Evolutionary conservation across 768 basidiomycete genomes (phyloP).

Genomic region (Leccinum boreale): DNA sequence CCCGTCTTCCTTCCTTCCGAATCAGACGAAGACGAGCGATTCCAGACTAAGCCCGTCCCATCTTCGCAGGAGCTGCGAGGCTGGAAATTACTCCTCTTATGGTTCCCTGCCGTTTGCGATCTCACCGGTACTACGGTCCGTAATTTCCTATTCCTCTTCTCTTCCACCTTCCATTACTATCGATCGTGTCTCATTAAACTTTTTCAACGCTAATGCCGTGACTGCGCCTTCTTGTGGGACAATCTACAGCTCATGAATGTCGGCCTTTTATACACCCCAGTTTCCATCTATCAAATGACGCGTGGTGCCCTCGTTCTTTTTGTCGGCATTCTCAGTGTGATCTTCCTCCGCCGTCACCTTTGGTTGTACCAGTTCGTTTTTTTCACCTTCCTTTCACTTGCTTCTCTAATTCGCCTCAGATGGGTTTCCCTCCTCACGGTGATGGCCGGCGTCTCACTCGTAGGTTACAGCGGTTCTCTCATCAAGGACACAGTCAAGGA

Average conservation of each 20-base stretch:
- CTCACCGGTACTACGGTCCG: slow-evolving; percentile 87
- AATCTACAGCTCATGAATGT: slow-evolving; percentile 78
- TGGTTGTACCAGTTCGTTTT: slow-evolving; percentile 77
- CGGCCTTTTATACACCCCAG: slow-evolving; percentile 93
- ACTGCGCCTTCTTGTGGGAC: slow-evolving; percentile 9
- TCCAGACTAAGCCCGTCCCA: slow-evolving; percentile 30
- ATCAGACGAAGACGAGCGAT: slow-evolving; percentile 41
- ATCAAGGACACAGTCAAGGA: slow-evolving; percentile 70
- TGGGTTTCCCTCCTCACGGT: slow-evolving; percentile 91
- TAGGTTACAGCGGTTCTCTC: slow-evolving; percentile 87
- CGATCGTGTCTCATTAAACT: slow-evolving; percentile 4
- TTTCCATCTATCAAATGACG: slow-evolving; percentile 97
- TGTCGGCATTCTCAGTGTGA: slow-evolving; percentile 86
- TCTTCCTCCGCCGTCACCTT: slow-evolving; percentile 83
- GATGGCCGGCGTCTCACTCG: slow-evolving; percentile 77
- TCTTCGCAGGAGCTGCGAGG: slow-evolving; percentile 53
- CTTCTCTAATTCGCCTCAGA: slow-evolving; percentile 37
- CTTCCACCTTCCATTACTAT: slow-evolving; percentile 7
- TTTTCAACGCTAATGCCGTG: slow-evolving; percentile 17
- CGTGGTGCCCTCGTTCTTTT: slow-evolving; percentile 91
- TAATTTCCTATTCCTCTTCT: slow-evolving; percentile 21
- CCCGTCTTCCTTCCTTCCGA: slow-evolving; percentile 56
- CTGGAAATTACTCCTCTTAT: slow-evolving; percentile 71
- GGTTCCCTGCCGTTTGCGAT: slow-evolving; percentile 88
- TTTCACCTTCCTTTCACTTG: slow-evolving; percentile 3